Evolutionary conservation across 768 basidiomycete species (phyloP), one percentile per base, ranked within the genome.

Genomic region (Trichaptum fuscoviolaceum): DNA sequence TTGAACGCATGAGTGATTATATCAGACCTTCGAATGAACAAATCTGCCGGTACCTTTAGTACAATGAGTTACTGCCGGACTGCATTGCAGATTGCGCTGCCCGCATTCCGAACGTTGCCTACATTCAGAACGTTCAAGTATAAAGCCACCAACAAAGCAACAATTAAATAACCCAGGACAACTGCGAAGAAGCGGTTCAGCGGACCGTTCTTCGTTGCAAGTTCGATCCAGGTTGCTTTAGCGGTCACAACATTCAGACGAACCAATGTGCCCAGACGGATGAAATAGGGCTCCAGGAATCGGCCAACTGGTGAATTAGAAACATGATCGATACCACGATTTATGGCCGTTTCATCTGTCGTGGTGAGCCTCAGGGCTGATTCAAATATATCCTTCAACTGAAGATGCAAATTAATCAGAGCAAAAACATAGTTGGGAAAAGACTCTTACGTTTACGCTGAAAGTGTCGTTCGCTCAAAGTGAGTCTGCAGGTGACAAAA

Each of bases 11-110:
- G 18, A 5, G 5, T 7, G 52, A 26, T 65, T 61, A 23, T n/a
- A n/a, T 58, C 24, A 15, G 30, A 61, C 3, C 12, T 25, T 63
- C 9, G n/a, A 25, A 27, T 17, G 36, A 59, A 60, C 23, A 58
- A 12, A 17, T 62, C 58, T 59, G n/a, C 20, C 35, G 77, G 62
- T 67, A 91, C 95, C 87, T 97, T 98, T 62, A 93, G 75, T 2
- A 97, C 90, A 35, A 95, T 81, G 18, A 93, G 80, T 71, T 96
- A 92, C 72, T 95, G 92, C 35, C 89, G 83, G 20, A 97, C 83
- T 1, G 86, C 88, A 64, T 82, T 92, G 67, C 90, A 80, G n/a
- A 93, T 84, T 18, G 88, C 89, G 66, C 85, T 79, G 1, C 91
- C 90, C n/a, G 88, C 85, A 8, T 87, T 91, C 65, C 93, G 79